A percentile compares a stretch with the other conserved stretches of the same genome.
These are phyloP conservation scores for Prillingera fragicola DNA, from an alignment of 1,284 basidiomycete species.

Conservation along the genomic window DNA sequence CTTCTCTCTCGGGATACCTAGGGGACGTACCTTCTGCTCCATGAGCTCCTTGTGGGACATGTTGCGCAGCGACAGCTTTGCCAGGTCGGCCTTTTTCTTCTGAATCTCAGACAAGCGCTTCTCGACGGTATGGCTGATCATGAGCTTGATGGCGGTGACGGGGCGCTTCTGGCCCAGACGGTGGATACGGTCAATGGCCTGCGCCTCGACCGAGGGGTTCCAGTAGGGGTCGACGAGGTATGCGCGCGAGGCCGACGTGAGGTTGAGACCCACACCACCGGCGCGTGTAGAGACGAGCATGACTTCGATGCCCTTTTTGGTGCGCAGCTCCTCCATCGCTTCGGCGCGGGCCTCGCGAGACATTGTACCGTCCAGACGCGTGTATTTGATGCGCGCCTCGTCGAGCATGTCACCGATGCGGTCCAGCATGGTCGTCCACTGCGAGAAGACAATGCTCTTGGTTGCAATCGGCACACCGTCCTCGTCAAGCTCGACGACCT, in stretches of 20 bases:
- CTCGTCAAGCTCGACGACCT: conserved; percentile 62
- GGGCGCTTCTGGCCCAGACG: conserved; percentile 87
- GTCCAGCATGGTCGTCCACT: conserved; percentile 95
- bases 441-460: conserved; percentile 76
- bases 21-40: conserved; percentile 60
- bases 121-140: conserved; percentile 92
- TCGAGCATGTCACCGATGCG: conserved; percentile 88
- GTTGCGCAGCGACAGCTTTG: conserved; percentile 76
- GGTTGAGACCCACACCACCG: conserved; percentile 91
- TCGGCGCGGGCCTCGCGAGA: conserved; percentile 83
- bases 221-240: conserved; percentile 87
- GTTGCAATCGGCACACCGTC: conserved; percentile 50
- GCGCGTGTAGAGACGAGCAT: conserved; percentile 92
- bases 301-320: conserved; percentile 78
- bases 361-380: conserved; percentile 93
- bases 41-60: conserved; percentile 76
- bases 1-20: conserved; percentile 1
- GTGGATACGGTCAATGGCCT: conserved; percentile 91
- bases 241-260: conserved; percentile 84
- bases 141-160: conserved; percentile 83
- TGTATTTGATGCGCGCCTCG: conserved; percentile 71
- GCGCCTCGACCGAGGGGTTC: conserved; percentile 96
- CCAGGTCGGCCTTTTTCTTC: conserved; percentile 86
- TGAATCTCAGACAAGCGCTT: conserved; percentile 82
- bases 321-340: conserved; percentile 84